These are phyloP conservation scores for Vitis cinerea DNA, from an alignment of 164 flowering plant genomes.

Conservation along the genomic window DNA sequence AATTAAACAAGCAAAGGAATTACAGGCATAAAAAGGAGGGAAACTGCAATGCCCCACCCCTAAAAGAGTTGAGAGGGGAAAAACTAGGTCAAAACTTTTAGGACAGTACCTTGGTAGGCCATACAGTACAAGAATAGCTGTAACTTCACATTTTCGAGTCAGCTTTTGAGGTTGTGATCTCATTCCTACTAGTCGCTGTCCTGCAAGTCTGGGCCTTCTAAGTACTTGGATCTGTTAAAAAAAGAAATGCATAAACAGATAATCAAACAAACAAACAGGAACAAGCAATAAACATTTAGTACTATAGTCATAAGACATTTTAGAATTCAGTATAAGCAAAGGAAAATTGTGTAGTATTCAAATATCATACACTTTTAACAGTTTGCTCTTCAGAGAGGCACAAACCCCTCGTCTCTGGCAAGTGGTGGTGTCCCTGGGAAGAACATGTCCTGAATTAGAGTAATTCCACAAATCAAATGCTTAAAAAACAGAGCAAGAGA, in stretches of 20 bases:
- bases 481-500: not conserved
- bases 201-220: constrained; percentile 71
- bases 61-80: no score
- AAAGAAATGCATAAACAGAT: no score
- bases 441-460: constrained; percentile 8
- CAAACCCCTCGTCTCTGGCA: constrained; percentile 98
- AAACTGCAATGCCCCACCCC: not conserved
- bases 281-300: not conserved
- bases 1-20: no score
- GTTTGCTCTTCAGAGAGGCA: constrained; percentile 99
- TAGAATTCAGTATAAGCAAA: not conserved
- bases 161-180: constrained; percentile 84
- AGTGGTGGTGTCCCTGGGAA: constrained; percentile 85
- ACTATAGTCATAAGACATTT: not conserved
- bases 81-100: no score
- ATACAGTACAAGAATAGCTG: constrained; percentile 91
- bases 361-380: constrained; percentile 72
- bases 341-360: not conserved
- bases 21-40: not conserved
- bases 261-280: constrained; percentile 1
- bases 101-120: constrained; percentile 84
- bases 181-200: constrained; percentile 63
- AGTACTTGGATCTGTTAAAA: constrained; percentile 41
- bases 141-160: constrained; percentile 84
- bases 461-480: not conserved